These are phyloP conservation scores for Leucosporidium yakuticum DNA, from an alignment of 768 basidiomycete genomes.

Conservation along the genomic window DNA sequence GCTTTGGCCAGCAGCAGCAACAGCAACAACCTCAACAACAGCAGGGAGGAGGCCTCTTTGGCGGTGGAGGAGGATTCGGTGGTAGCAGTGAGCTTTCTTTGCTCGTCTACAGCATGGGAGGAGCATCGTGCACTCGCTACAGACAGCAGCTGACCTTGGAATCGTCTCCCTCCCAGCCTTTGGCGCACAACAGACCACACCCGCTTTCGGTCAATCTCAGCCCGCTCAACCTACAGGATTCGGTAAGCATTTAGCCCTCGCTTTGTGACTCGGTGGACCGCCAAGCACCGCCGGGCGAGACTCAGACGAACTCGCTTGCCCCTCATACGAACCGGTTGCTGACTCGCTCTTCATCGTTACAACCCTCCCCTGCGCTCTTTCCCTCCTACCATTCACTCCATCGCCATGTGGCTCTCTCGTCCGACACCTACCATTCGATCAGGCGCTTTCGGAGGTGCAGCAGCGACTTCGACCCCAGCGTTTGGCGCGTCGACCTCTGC, in stretches of 20 bases:
- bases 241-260: background rate
- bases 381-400: background rate
- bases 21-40: constrained; percentile 25
- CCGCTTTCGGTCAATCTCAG: constrained; percentile 20
- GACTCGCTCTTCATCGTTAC: background rate
- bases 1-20: constrained; percentile 30
- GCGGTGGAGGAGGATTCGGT: constrained; percentile 16
- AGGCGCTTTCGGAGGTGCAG: constrained; percentile 27
- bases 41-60: constrained; percentile 24
- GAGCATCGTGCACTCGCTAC: too few relatives aligned
- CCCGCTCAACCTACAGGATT: constrained; percentile 25
- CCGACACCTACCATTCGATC: background rate
- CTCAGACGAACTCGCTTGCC: background rate
- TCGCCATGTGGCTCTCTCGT: too few relatives aligned
- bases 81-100: background rate
- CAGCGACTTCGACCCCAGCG: constrained; percentile 7
- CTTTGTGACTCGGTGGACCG: background rate
- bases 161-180: constrained; percentile 8
- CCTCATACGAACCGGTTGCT: background rate
- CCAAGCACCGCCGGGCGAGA: background rate
- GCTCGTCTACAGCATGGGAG: too few relatives aligned
- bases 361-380: background rate
- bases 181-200: constrained; percentile 7
- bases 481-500: constrained; percentile 20
- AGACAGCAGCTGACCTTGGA: background rate